Percentiles rank a stretch among this genome's conserved stretches.
Evolutionary conservation across 164 flowering plant genomes (phyloP).

Genomic region (Taxillus chinensis): DNA sequence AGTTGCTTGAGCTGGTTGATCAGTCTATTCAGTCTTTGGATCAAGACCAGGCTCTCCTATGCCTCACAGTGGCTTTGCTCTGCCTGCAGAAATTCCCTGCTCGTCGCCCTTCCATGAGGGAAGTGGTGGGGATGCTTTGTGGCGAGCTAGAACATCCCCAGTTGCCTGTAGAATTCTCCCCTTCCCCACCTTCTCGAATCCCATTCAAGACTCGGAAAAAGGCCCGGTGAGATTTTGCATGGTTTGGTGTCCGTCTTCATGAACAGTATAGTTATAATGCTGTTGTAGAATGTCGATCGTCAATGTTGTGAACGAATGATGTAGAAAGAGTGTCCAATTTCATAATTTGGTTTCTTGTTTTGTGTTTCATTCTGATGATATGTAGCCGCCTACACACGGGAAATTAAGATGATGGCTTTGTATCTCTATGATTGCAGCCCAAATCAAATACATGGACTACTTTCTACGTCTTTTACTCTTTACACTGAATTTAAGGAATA

Average conservation of each 20-base stretch:
- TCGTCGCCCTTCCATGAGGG: conserved; percentile 1
- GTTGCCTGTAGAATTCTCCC: conserved; percentile 3
- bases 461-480: neutral
- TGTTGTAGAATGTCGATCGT: neutral
- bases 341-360: neutral
- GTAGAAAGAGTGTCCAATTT: neutral
- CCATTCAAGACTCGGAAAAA: conserved; percentile 1
- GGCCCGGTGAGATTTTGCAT: neutral
- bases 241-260: neutral
- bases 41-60: neutral
- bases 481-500: neutral
- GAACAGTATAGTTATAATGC: neutral
- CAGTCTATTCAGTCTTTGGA: conserved; percentile 1
- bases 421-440: neutral
- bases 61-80: conserved; percentile 1
- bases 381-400: neutral
- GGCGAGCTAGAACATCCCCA: neutral
- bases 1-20: neutral
- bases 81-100: conserved; percentile 4
- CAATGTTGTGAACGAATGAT: neutral
- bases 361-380: neutral
- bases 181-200: conserved; percentile 1
- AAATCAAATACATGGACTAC: neutral
- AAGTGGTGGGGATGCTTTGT: conserved; percentile 1
- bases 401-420: neutral